A percentile compares a stretch with the other conserved stretches of the same genome.
These are phyloP conservation scores for Talaromyces verruculosus DNA, from an alignment of 2,329 filamentous ascomycete species.

Conservation along the genomic window DNA sequence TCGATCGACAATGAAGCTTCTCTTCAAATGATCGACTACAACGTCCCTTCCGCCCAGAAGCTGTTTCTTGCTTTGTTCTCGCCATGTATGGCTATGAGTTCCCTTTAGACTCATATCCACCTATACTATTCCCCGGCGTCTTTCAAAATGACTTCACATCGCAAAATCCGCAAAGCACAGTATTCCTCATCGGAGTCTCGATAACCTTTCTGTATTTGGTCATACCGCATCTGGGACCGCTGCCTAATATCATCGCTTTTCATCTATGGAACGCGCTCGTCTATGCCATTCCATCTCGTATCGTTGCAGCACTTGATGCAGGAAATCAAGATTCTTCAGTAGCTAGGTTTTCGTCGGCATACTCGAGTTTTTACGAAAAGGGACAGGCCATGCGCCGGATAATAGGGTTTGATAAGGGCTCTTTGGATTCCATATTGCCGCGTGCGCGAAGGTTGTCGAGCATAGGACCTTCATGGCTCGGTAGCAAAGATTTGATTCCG, in stretches of 20 bases:
- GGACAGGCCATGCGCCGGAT: conserved; percentile 64
- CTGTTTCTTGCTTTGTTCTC: conserved; percentile 20
- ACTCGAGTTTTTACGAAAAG: conserved; percentile 55
- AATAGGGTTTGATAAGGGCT: conserved; percentile 59
- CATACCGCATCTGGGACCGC: conserved; percentile 33
- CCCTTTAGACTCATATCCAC: conserved; percentile 28
- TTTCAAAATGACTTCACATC: conserved; percentile 37
- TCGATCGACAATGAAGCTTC: conserved; percentile 13
- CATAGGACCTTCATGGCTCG: conserved; percentile 50
- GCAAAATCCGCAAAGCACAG: conserved; percentile 33
- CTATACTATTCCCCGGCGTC: conserved; percentile 27
- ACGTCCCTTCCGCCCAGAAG: background rate
- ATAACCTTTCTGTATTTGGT: conserved; percentile 32
- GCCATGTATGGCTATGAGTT: conserved; percentile 38
- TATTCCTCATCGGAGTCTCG: conserved; percentile 30
- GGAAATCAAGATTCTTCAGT: conserved; percentile 42
- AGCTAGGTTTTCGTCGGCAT: conserved; percentile 36
- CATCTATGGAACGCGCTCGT: conserved; percentile 41
- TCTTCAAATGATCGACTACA: conserved; percentile 6
- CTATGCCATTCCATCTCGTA: conserved; percentile 40
- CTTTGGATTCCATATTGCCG: conserved; percentile 59
- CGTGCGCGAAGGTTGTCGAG: conserved; percentile 56
- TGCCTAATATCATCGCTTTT: conserved; percentile 33
- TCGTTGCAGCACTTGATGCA: conserved; percentile 52
- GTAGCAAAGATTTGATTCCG: conserved; percentile 37